A percentile compares a stretch with the other conserved stretches of the same genome.
Evolutionary conservation across 1,284 basidiomycete genomes (phyloP).

Genomic region (Sphaerobolus stellatus): DNA sequence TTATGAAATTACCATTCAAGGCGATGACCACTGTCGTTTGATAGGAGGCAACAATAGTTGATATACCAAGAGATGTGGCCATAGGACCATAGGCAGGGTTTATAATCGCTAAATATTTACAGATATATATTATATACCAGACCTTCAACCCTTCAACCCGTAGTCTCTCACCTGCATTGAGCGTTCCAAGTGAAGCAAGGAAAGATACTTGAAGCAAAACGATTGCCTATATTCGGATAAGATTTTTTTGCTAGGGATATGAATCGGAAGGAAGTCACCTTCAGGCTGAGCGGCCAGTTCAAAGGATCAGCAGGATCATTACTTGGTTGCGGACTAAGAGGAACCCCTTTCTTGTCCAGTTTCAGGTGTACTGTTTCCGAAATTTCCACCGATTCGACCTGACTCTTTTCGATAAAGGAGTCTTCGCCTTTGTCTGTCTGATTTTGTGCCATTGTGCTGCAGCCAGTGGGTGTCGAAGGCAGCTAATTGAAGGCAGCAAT

Average conservation of each 20-base stretch:
- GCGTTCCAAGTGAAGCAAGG: conserved; percentile 7
- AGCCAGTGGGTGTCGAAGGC: too few relatives aligned
- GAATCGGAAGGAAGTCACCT: not conserved
- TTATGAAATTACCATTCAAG: conserved; percentile 3
- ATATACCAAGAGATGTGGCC: not conserved
- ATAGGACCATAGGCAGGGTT: conserved; percentile 9
- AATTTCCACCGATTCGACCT: not conserved
- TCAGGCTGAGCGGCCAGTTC: conserved; percentile 7
- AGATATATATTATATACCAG: not conserved
- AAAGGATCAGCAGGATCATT: conserved; percentile 10
- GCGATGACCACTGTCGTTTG: conserved; percentile 10
- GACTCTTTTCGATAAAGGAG: too few relatives aligned
- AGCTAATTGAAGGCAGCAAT: too few relatives aligned
- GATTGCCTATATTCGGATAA: not conserved
- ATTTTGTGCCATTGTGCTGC: too few relatives aligned
- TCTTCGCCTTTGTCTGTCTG: too few relatives aligned
- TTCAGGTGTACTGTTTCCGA: not conserved
- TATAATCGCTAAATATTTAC: conserved; percentile 3
- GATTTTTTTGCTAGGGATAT: not conserved
- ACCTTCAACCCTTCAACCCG: not conserved
- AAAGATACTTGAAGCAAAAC: conserved; percentile 6
- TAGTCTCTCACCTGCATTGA: conserved; percentile 8
- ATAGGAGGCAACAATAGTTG: conserved; percentile 7
- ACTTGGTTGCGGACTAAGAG: conserved; percentile 9
- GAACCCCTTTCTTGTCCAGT: conserved; percentile 3